Evolutionary conservation across 2,329 filamentous ascomycete genomes (phyloP), one percentile per base, ranked within the genome.

Genomic region (Penicillium sp.): DNA sequence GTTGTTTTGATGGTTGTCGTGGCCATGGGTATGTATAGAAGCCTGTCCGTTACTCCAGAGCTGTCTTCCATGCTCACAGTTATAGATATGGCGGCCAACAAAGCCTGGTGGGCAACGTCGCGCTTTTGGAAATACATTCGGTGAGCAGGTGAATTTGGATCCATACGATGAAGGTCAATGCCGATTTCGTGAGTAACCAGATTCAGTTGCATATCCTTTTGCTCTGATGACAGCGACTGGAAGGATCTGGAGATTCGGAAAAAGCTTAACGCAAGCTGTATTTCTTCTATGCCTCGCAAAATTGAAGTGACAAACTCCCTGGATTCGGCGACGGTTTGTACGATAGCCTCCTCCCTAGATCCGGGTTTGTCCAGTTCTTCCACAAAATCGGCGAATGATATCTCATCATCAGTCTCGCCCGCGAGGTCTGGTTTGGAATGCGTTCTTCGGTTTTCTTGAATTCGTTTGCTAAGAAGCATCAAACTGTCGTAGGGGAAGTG

Each of bases 41-140:
- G 82, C 54, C 93, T 86, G 69, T 97, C 91, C 0, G 90, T 88
- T 64, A 89, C 89, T 8, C 88, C 89, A 26, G 87, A 84, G n/a
- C 91, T 90, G 69, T 97, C 91, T 66, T 97, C 92, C 35, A 99
- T 80, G 40, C 91, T 94, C 57, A 97, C 81, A 0, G 93, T 93
- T 56, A 99, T 89, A 0, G 94, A 96, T 42, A 99, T 85, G 3
- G 92, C 94, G 18, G 93, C 94, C 21, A 94, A 83, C 35, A 99
- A 81, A 11, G 92, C 94, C 77, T 99, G 93, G 71, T 99, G 94
- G 12, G 94, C 94, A 66, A 97, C 86, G 68, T 97, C 94, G 60
- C 91, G 88, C 21, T 88, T 85, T 2, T 92, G 90, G 68, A 99
- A 99, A 73, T 99, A 97, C 94, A 97, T 99, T 61, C 94, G 86